These are phyloP conservation scores for Nakataea oryzae DNA, from an alignment of 2,329 filamentous ascomycete genomes.

Conservation along the genomic window DNA sequence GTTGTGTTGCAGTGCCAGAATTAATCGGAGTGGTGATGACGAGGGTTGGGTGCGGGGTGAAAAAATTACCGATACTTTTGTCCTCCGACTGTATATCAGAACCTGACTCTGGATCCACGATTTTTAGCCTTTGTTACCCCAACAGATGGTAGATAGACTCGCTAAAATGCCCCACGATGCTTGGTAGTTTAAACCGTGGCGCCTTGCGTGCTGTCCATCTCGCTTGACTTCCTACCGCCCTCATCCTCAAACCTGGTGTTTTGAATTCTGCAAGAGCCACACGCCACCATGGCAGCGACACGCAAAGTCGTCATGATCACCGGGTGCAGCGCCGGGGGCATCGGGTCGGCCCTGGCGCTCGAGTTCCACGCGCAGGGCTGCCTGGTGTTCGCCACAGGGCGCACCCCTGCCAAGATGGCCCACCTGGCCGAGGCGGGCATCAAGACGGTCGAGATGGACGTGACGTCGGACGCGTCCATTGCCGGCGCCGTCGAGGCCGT, in stretches of 20 bases:
- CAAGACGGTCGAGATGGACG: conserved; percentile 17
- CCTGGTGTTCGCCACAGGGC: conserved; percentile 20
- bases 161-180: no score
- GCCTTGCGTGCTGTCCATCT: no score
- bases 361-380: conserved; percentile 18
- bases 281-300: not conserved
- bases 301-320: conserved; percentile 18
- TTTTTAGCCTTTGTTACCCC: no score
- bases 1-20: no score
- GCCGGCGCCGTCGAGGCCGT: conserved; percentile 9
- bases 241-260: not conserved
- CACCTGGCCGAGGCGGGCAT: conserved; percentile 13
- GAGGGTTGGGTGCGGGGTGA: no score
- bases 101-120: no score
- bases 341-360: conserved; percentile 19
- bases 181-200: no score
- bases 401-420: conserved; percentile 14
- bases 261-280: not conserved
- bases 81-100: no score
- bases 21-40: no score
- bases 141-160: no score
- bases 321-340: conserved; percentile 20
- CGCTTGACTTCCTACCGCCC: no score
- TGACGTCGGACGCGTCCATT: conserved; percentile 16
- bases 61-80: no score